phyloP scores from a whole-genome alignment of 2,329 filamentous ascomycete genomes.

The Cercospora sp. region DNA sequence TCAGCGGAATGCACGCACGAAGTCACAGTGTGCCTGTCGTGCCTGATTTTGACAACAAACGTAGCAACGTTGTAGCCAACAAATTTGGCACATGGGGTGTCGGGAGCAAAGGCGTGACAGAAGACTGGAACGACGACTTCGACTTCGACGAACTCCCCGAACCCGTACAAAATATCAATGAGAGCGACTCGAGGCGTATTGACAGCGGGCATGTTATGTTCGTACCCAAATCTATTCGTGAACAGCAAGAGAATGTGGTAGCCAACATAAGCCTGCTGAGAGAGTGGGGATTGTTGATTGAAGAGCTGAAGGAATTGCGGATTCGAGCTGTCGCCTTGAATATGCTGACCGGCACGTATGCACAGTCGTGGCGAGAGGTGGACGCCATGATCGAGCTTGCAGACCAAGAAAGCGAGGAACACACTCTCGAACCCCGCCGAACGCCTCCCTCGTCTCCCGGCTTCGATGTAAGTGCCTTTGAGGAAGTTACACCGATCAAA shows the following conservation, averaged over 20 bases:
- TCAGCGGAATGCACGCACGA: constrained; percentile 69
- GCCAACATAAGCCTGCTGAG: constrained; percentile 81
- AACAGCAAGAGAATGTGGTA: constrained; percentile 77
- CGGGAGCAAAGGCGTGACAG: constrained; percentile 74
- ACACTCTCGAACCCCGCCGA: constrained; percentile 49
- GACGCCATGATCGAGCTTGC: constrained; percentile 87
- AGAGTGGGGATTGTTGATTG: constrained; percentile 77
- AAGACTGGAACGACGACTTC: constrained; percentile 90
- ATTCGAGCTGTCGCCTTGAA: constrained; percentile 68
- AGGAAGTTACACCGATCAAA: constrained; percentile 42
- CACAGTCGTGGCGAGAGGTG: constrained; percentile 72
- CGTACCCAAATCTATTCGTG: constrained; percentile 77
- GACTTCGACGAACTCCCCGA: constrained; percentile 61
- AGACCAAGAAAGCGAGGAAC: constrained; percentile 62
- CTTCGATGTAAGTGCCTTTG: constrained; percentile 60
- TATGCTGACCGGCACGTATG: constrained; percentile 61
- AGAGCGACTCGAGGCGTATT: constrained; percentile 42
- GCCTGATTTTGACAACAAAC: constrained; percentile 57
- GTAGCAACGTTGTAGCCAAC: constrained; percentile 57
- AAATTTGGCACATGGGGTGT: constrained; percentile 84
- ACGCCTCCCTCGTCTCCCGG: constrained; percentile 59
- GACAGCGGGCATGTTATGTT: constrained; percentile 58
- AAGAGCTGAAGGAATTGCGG: constrained; percentile 76
- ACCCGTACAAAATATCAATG: constrained; percentile 41
- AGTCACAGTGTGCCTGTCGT: constrained; percentile 77